These are phyloP conservation scores for Blastobotrys petasosporus DNA, from an alignment of 1,139 yeast genomes.

Conservation along the genomic window DNA sequence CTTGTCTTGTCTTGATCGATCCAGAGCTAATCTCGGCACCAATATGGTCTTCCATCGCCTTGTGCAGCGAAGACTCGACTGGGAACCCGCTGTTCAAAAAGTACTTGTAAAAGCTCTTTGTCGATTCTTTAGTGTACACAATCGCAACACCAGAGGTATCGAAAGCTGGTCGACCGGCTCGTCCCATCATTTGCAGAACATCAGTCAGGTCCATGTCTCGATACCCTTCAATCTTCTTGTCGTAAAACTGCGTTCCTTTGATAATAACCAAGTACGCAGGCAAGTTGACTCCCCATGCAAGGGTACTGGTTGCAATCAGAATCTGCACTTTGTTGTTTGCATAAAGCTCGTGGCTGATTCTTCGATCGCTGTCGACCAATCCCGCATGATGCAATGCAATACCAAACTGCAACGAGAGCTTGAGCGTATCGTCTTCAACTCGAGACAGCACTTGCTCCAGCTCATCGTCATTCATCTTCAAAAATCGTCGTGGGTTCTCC, in stretches of 20 bases:
- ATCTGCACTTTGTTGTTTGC: conserved; percentile 84
- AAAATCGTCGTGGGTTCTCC: conserved; percentile 81
- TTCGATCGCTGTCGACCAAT: conserved; percentile 82
- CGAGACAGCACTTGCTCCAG: conserved; percentile 52
- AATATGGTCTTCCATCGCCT: conserved; percentile 86
- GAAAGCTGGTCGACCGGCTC: conserved; percentile 96
- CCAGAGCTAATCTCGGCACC: conserved; percentile 96
- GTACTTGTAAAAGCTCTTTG: conserved; percentile 88
- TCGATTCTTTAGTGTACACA: conserved; percentile 87
- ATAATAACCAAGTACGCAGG: conserved; percentile 93
- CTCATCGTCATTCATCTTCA: conserved; percentile 73
- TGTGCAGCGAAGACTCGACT: conserved; percentile 91
- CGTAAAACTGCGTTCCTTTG: conserved; percentile 88
- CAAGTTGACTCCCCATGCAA: conserved; percentile 96
- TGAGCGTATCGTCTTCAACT: conserved; percentile 86
- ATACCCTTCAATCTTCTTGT: conserved; percentile 73
- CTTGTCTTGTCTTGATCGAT: conserved; percentile 72
- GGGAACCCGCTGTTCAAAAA: conserved; percentile 95
- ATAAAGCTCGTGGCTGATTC: conserved; percentile 78
- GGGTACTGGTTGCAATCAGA: conserved; percentile 86
- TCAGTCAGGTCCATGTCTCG: conserved; percentile 91
- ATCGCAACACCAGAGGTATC: conserved; percentile 95
- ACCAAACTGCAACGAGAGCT: conserved; percentile 83
- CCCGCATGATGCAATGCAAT: conserved; percentile 99
- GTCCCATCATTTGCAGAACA: conserved; percentile 83